Evolutionary conservation across 2,329 filamentous ascomycete species (phyloP), one percentile per base, ranked within the genome.

Genomic region (Zymoseptoria pseudotritici): DNA sequence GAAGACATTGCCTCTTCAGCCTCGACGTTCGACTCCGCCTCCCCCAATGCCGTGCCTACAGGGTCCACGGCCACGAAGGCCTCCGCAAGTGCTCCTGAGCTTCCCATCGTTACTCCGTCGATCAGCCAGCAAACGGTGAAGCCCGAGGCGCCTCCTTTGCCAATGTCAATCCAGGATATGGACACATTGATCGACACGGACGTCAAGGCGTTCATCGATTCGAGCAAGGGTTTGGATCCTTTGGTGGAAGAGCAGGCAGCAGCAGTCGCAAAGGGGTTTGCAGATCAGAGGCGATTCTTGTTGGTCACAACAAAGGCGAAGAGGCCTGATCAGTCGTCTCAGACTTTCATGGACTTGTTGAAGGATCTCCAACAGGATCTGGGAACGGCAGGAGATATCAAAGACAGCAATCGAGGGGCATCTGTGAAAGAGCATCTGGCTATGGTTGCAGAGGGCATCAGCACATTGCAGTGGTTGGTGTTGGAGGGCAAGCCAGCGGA

Each of bases 1-100:
- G 94, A 99, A 79, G 94, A 99, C 75, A 96, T 99, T 71, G 93
- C 94, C 53, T 86, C 89, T 66, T 88, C 90, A n/a, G 71, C 77
- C 5, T 57, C 73, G 17, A 85, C 83, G 58, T 78, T 84, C 66
- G 86, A 88, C 75, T 56, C 65, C 31, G 52, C 71, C 36, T 57
- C 56, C 24, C 60, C 58, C 61, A 59, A 60, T 58, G 58, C 49
- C 54, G 51, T 58, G 10, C 62, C 46, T 51, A 29, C 61, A 42
- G 55, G 54, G 8, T 53, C 57, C 42, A 59, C 65, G 21, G 61
- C 54, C 58, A 62, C 59, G 17, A 61, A 63, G 19, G 55, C 66
- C 10, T 65, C 76, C 5, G 73, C 75, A 74, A 63, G 75, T 70
- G 50, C 67, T 42, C 65, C 70, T 22, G 61, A 69, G 13, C 66